Evolutionary conservation across 2,329 filamentous ascomycete genomes (phyloP).

Genomic region (Colletotrichum destructivum): DNA sequence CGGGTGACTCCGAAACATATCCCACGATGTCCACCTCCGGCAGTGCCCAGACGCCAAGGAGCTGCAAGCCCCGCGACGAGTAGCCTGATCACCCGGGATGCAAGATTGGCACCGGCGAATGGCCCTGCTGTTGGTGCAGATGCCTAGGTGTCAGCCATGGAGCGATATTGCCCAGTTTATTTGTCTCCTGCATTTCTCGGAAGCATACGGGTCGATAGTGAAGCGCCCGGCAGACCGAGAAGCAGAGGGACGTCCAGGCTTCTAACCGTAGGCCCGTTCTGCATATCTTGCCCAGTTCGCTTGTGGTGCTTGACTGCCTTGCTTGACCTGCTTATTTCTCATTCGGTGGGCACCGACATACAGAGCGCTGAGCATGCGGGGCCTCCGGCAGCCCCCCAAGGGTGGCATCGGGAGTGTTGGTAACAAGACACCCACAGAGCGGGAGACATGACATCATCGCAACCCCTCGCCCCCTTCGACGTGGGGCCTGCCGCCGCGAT

Average conservation of each 20-base stretch:
- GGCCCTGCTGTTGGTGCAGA: neutral
- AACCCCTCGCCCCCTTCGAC: neutral
- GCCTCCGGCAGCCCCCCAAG: neutral
- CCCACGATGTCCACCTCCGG: neutral
- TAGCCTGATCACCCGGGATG: slow-evolving; percentile 3
- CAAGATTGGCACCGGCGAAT: too few species aligned
- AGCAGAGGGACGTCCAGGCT: neutral
- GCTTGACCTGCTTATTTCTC: neutral
- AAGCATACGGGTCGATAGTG: too few species aligned
- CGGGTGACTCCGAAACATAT: slow-evolving; percentile 5
- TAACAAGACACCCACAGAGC: slow-evolving; percentile 3
- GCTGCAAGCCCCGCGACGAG: neutral
- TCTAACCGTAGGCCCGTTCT: neutral
- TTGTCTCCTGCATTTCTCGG: neutral
- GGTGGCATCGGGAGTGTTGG: neutral
- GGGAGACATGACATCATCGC: slow-evolving; percentile 27
- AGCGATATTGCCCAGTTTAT: neutral
- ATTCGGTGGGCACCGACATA: neutral
- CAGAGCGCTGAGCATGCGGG: neutral
- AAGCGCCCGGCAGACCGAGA: neutral
- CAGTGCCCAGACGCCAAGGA: neutral
- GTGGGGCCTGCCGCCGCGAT: slow-evolving; percentile 1
- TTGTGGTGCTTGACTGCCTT: neutral
- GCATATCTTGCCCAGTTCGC: neutral
- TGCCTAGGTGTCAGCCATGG: neutral